Conservation (phyloP, 805 yeast species). For the Clavispora carvajalis region DNA sequence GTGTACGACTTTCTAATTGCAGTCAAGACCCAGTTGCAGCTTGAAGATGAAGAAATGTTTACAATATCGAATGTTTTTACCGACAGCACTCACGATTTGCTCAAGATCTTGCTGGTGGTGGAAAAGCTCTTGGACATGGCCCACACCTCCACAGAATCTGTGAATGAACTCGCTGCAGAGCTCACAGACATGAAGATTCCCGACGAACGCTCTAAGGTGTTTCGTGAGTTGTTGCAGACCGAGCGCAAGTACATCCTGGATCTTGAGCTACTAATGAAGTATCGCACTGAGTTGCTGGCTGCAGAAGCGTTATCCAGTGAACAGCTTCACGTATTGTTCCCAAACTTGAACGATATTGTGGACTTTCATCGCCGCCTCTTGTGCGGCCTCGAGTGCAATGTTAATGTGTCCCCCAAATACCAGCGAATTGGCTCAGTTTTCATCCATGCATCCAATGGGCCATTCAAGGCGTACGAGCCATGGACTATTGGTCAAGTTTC, state of each 20-base stretch:
- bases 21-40: constrained; percentile 68
- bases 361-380: constrained; percentile 90
- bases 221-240: constrained; percentile 78
- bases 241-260: constrained; percentile 93
- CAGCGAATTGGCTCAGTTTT: constrained; percentile 90
- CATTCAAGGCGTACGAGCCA: constrained; percentile 85
- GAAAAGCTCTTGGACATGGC: constrained; percentile 41
- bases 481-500: constrained; percentile 90
- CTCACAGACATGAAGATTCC: constrained; percentile 26
- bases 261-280: constrained; percentile 65
- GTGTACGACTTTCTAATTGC: constrained; percentile 87
- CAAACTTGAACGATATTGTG: constrained; percentile 74
- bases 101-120: constrained; percentile 72
- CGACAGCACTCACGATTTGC: constrained; percentile 70
- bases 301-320: constrained; percentile 72
- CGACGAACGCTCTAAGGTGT: constrained; percentile 69
- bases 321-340: constrained; percentile 75
- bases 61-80: constrained; percentile 87
- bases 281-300: constrained; percentile 60
- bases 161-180: constrained; percentile 5
- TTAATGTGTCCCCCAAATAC: constrained; percentile 61
- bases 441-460: constrained; percentile 70
- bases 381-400: constrained; percentile 85
- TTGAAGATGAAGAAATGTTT: constrained; percentile 78
- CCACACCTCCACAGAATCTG: constrained; percentile 1